A percentile compares a stretch with the other conserved stretches of the same genome.
Evolutionary conservation across 2,329 filamentous ascomycete species (phyloP).

Genomic region (Cladosporium oxysporum): DNA sequence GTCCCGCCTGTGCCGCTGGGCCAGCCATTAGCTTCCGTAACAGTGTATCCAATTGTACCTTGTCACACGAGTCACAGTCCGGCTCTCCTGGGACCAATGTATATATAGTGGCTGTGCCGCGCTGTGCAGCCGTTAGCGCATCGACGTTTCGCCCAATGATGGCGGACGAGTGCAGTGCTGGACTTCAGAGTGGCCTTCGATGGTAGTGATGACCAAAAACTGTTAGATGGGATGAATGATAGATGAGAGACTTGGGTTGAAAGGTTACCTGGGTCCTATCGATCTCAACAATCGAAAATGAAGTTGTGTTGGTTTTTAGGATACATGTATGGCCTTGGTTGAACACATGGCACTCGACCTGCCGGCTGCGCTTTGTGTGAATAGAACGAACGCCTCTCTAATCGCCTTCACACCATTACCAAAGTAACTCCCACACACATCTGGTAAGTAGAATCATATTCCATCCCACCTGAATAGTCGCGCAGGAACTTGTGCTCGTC

Average conservation of each 20-base stretch:
- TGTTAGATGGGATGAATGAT: neutral
- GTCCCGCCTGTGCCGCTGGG: neutral
- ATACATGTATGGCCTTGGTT: neutral
- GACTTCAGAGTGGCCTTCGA: neutral
- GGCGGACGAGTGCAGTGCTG: neutral
- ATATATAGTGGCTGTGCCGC: neutral
- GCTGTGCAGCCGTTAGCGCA: neutral
- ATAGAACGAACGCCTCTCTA: neutral
- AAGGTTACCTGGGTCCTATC: neutral
- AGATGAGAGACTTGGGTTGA: neutral
- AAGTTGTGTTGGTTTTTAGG: neutral
- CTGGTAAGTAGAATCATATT: neutral
- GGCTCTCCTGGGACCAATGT: neutral
- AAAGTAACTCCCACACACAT: neutral
- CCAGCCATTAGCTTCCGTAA: conserved; percentile 10
- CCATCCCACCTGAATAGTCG: neutral
- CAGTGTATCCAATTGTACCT: neutral
- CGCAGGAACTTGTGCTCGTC: neutral
- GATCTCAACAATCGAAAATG: neutral
- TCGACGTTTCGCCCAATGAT: neutral
- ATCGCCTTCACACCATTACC: neutral
- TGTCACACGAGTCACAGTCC: neutral
- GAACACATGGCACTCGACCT: too few relatives aligned
- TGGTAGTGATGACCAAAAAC: neutral
- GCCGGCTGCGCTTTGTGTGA: too few relatives aligned